phyloP scores from a whole-genome alignment of 2,329 filamentous ascomycete species.

The Aquanectria penicillioides region DNA sequence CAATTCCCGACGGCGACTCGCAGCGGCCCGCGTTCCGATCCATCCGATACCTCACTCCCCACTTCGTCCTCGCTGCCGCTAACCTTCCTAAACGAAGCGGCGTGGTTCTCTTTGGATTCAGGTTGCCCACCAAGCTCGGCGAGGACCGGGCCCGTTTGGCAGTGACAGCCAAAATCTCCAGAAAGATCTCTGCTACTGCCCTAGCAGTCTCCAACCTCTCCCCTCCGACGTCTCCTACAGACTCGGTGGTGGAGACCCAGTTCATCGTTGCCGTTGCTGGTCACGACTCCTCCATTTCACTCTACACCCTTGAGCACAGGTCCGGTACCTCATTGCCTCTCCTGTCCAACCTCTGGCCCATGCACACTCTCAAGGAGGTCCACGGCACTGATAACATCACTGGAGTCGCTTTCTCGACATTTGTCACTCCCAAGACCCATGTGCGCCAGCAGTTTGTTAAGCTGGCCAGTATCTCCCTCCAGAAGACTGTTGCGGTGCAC shows the following conservation, averaged over 20 bases:
- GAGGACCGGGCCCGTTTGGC: conserved; percentile 58
- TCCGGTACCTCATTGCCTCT: conserved; percentile 57
- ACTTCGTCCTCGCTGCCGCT: conserved; percentile 66
- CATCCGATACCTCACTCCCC: conserved; percentile 67
- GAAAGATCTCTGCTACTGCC: conserved; percentile 76
- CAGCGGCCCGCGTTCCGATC: conserved; percentile 64
- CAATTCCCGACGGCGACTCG: conserved; percentile 60
- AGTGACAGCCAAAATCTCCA: conserved; percentile 68
- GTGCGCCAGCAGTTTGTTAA: conserved; percentile 62
- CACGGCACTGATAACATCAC: conserved; percentile 68
- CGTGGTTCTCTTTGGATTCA: conserved; percentile 65
- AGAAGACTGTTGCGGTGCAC: conserved; percentile 82
- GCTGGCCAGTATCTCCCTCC: conserved; percentile 83
- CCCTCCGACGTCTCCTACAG: conserved; percentile 59
- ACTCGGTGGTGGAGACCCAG: conserved; percentile 72
- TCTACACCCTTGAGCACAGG: conserved; percentile 81
- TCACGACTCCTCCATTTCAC: conserved; percentile 79
- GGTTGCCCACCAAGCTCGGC: conserved; percentile 55
- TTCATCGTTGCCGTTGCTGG: conserved; percentile 83
- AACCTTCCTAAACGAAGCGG: conserved; percentile 70
- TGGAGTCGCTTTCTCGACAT: conserved; percentile 66
- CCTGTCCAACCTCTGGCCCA: conserved; percentile 61
- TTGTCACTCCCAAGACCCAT: conserved; percentile 62
- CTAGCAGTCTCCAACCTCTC: conserved; percentile 80
- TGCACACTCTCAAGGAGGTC: conserved; percentile 63